A percentile compares a stretch with the other conserved stretches of the same genome.
Conservation (phyloP, 768 basidiomycete genomes). For the Cyclocybe aegerita region DNA sequence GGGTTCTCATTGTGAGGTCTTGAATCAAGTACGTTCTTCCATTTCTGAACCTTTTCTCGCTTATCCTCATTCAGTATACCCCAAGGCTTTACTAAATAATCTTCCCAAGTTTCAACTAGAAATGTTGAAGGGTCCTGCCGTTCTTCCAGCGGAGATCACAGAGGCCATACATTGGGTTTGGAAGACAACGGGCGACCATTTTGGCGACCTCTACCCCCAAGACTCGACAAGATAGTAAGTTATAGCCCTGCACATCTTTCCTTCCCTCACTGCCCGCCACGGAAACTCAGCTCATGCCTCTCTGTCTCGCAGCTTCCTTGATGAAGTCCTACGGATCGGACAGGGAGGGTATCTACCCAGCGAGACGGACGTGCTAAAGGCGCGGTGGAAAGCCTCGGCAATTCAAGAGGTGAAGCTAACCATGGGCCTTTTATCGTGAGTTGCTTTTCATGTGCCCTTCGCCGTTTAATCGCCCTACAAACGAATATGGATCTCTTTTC, state of each 20-base stretch:
- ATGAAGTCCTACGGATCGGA: constrained; percentile 81
- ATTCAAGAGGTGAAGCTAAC: constrained; percentile 86
- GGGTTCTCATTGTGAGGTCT: constrained; percentile 66
- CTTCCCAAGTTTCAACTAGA: constrained; percentile 61
- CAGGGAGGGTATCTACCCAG: constrained; percentile 76
- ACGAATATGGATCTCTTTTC: no score
- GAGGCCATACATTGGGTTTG: constrained; percentile 67
- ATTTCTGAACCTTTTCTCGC: no score
- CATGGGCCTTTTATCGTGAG: constrained; percentile 64
- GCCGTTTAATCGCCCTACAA: no score
- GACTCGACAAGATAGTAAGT: constrained; percentile 89
- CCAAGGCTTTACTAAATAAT: constrained; percentile 47
- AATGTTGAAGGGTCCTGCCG: constrained; percentile 29
- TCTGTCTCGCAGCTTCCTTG: constrained; percentile 69
- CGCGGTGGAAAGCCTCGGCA: constrained; percentile 84
- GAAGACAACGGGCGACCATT: constrained; percentile 57
- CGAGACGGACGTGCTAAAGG: constrained; percentile 82
- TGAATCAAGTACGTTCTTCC: constrained; percentile 52
- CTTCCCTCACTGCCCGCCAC: not conserved
- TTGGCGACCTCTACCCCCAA: constrained; percentile 87
- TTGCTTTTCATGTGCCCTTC: constrained; percentile 18
- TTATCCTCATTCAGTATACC: constrained; percentile 1
- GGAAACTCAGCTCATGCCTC: no score
- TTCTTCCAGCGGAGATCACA: constrained; percentile 62
- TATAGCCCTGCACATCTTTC: not conserved